Conservation (phyloP, 2,329 filamentous ascomycete genomes). For the Bipolaris cookei region DNA sequence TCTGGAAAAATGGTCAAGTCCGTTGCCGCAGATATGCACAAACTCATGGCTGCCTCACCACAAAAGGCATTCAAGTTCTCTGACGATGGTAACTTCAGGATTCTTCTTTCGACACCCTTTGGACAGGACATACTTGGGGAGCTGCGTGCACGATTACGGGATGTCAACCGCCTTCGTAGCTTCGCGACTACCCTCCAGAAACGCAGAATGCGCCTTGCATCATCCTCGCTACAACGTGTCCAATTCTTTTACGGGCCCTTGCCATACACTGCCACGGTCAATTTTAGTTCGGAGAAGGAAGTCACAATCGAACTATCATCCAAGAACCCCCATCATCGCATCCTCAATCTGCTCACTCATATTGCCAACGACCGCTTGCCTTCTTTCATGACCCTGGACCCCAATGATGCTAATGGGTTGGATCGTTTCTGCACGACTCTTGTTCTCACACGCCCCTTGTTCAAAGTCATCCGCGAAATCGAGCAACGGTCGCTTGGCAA, state of each 20-base stretch:
- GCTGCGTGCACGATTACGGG: constrained; percentile 66
- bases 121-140: constrained; percentile 65
- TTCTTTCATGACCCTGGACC: constrained; percentile 61
- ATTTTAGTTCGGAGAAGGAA: constrained; percentile 56
- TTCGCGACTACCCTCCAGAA: constrained; percentile 70
- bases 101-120: constrained; percentile 65
- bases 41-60: constrained; percentile 52
- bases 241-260: constrained; percentile 69
- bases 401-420: constrained; percentile 58
- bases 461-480: constrained; percentile 66
- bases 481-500: constrained; percentile 56
- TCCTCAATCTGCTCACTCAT: constrained; percentile 64
- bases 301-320: constrained; percentile 66
- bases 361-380: constrained; percentile 65
- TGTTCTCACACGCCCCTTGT: constrained; percentile 66
- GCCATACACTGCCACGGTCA: constrained; percentile 63
- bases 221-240: constrained; percentile 63
- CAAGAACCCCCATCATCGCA: constrained; percentile 71
- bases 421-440: constrained; percentile 65
- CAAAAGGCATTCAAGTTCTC: constrained; percentile 70
- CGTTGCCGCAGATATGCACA: constrained; percentile 44
- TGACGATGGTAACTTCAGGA: constrained; percentile 66
- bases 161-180: constrained; percentile 72
- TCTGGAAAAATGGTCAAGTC: constrained; percentile 48
- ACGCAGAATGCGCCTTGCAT: constrained; percentile 64